Percentiles rank a stretch among this genome's conserved stretches.
Evolutionary conservation across 805 yeast genomes (phyloP).

Genomic region (Peterozyma toletana): DNA sequence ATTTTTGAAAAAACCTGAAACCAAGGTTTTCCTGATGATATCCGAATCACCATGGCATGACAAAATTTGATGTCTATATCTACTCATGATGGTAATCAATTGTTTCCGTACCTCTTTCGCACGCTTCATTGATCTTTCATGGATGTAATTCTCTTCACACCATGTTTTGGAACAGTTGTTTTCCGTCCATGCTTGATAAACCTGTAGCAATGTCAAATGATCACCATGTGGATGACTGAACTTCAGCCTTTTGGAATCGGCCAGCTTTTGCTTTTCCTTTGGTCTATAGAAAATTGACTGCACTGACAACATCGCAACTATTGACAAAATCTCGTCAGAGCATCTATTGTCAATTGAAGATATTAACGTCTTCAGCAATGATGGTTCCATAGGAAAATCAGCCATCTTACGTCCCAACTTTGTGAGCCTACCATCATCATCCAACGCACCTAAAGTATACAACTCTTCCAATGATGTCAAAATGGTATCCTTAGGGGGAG

Average conservation of each 20-base stretch:
- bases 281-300: conserved; percentile 80
- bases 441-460: conserved; percentile 77
- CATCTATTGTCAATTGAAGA: conserved; percentile 67
- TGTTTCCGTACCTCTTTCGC: conserved; percentile 82
- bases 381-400: conserved; percentile 92
- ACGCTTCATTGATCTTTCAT: conserved; percentile 65
- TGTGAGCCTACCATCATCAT: conserved; percentile 71
- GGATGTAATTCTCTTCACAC: conserved; percentile 79
- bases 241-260: conserved; percentile 68
- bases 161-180: conserved; percentile 51
- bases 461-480: conserved; percentile 76
- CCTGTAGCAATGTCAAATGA: conserved; percentile 76
- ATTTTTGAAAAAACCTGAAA: conserved; percentile 64
- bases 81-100: conserved; percentile 47
- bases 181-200: conserved; percentile 71
- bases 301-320: conserved; percentile 88
- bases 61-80: conserved; percentile 32
- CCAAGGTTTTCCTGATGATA: conserved; percentile 49
- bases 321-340: conserved; percentile 71
- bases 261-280: conserved; percentile 62
- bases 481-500: conserved; percentile 73
- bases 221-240: conserved; percentile 77
- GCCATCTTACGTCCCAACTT: conserved; percentile 76
- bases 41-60: conserved; percentile 55
- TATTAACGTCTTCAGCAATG: conserved; percentile 72